These are phyloP conservation scores for Quercus lobata DNA, from an alignment of 331 rosid species.

Conservation along the genomic window DNA sequence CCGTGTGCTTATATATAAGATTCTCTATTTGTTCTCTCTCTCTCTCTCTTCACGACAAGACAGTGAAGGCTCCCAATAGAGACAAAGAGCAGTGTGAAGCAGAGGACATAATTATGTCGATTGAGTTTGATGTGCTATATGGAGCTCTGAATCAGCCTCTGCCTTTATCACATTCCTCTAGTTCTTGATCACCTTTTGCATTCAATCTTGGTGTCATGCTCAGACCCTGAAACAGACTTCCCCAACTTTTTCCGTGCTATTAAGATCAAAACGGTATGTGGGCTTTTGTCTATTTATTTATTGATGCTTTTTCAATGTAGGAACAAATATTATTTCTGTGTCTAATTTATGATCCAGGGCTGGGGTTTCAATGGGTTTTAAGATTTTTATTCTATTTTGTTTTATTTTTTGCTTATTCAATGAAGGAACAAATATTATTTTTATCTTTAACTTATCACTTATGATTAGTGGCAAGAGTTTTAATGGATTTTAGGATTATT, in stretches of 20 bases:
- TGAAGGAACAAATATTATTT: no score
- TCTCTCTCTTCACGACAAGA: not conserved
- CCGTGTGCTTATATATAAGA: not conserved
- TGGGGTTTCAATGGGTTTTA: no score
- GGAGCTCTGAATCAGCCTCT: constrained; percentile 48
- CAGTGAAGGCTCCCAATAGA: not conserved
- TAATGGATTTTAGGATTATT: no score
- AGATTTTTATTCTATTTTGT: no score
- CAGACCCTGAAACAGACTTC: constrained; percentile 5
- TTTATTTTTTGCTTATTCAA: no score
- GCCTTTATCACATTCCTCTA: not conserved
- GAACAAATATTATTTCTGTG: not conserved
- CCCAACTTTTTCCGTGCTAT: constrained; percentile 14
- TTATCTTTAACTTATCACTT: no score
- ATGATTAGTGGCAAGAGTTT: no score
- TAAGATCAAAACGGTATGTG: constrained; percentile 41
- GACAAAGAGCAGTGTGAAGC: constrained; percentile 16
- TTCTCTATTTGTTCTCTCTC: not conserved
- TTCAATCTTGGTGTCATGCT: not conserved
- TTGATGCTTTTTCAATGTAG: not conserved
- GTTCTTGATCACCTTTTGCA: not conserved
- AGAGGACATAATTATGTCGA: constrained; percentile 25
- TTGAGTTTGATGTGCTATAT: not conserved
- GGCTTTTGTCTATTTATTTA: constrained; percentile 4
- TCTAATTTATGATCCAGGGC: not conserved